phyloP scores from a whole-genome alignment of 2,329 filamentous ascomycete species.

The Ophiocordyceps camponoti-floridani region DNA sequence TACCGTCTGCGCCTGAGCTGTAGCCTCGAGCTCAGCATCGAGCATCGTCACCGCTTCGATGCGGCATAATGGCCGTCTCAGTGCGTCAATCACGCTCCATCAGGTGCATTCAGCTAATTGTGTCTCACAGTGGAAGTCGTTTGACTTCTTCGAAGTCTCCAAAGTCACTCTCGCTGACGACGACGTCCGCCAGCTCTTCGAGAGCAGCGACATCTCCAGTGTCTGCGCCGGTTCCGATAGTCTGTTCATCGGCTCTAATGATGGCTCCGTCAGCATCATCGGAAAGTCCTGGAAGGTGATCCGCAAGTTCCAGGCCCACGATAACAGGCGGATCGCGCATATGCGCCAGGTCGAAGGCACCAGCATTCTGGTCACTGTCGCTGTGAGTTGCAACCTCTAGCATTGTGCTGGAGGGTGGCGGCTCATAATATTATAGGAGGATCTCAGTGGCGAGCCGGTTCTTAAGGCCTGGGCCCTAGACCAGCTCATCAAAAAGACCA shows the following conservation, averaged over 20 bases:
- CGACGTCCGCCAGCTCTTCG: conserved; percentile 61
- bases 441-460: conserved; percentile 70
- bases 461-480: conserved; percentile 97
- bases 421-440: conserved; percentile 37
- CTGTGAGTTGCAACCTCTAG: conserved; percentile 22
- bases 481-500: conserved; percentile 85
- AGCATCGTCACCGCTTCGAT: conserved; percentile 2
- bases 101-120: neutral
- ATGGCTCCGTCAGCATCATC: conserved; percentile 77
- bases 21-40: neutral
- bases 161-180: conserved; percentile 65
- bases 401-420: neutral
- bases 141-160: conserved; percentile 96
- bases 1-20: no score
- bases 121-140: conserved; percentile 72
- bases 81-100: conserved; percentile 2
- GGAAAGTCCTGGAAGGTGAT: conserved; percentile 75
- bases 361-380: conserved; percentile 66
- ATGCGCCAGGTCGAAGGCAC: conserved; percentile 87
- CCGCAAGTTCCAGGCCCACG: conserved; percentile 74
- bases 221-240: conserved; percentile 77
- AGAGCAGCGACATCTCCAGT: conserved; percentile 67
- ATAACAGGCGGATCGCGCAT: conserved; percentile 64
- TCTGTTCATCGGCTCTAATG: conserved; percentile 71
- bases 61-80: conserved; percentile 9